Evolutionary conservation across 768 basidiomycete species (phyloP).

Genomic region (Cystobasidium onofrii): DNA sequence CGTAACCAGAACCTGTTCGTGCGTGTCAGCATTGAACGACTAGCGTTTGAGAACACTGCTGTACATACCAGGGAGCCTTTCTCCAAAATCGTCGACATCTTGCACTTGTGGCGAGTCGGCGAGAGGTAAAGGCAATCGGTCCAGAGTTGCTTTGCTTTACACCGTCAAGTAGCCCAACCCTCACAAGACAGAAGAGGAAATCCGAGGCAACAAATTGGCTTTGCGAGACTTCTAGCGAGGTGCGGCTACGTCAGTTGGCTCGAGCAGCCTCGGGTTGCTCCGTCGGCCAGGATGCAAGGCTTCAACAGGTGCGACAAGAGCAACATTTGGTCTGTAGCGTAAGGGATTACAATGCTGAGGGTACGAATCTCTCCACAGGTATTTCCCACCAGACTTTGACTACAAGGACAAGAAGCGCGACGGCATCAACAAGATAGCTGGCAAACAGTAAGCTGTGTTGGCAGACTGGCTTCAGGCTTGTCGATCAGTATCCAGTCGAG

Average conservation of each 20-base stretch:
- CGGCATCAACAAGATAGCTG: conserved; percentile 24
- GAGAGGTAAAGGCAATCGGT: background rate
- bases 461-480: background rate
- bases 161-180: too few relatives aligned
- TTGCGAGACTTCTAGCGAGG: background rate
- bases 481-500: background rate
- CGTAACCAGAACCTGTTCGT: conserved; percentile 3
- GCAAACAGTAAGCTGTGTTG: conserved; percentile 23
- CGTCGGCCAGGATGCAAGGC: conserved; percentile 13
- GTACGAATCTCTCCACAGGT: background rate
- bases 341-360: too few relatives aligned
- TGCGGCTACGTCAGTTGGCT: background rate
- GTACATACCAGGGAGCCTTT: conserved; percentile 3
- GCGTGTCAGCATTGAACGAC: background rate
- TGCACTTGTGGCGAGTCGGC: background rate
- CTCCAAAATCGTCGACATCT: conserved; percentile 1
- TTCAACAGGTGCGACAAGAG: conserved; percentile 27
- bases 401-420: conserved; percentile 22
- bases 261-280: background rate
- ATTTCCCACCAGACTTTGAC: conserved; percentile 28
- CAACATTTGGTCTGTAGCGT: too few relatives aligned
- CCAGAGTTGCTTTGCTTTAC: background rate
- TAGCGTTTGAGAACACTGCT: background rate
- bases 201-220: too few relatives aligned
- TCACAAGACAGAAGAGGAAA: too few relatives aligned